Conservation (phyloP, 176 grass and related monocot genomes). For the Cenchrus fungigraminus region DNA sequence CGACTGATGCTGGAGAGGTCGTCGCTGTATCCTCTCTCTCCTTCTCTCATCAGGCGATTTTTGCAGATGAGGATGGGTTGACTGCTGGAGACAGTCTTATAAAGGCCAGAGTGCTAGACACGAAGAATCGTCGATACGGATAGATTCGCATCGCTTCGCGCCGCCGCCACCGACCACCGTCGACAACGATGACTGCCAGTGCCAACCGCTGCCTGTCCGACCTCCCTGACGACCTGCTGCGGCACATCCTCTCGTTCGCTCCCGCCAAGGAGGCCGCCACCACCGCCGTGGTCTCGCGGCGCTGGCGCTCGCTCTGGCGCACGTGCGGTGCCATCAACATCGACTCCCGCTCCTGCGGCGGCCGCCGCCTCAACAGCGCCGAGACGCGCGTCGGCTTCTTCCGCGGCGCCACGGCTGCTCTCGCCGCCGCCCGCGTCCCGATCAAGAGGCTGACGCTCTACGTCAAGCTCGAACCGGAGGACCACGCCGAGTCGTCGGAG, state of each 20-base stretch:
- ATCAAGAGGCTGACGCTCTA: not conserved
- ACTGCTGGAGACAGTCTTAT: no score
- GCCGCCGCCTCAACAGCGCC: not conserved
- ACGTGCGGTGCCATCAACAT: conserved; percentile 15
- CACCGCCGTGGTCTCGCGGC: conserved; percentile 4
- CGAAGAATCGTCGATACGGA: no score
- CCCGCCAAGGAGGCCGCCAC: not conserved
- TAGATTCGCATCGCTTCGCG: no score
- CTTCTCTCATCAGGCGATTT: no score
- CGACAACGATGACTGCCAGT: no score
- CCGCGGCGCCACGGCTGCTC: not conserved
- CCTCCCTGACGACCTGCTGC: conserved; percentile 8
- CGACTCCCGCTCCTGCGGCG: not conserved
- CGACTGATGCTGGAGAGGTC: no score
- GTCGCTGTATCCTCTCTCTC: no score
- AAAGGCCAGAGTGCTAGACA: no score
- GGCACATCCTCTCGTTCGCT: not conserved
- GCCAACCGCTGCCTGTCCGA: no score
- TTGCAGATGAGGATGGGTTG: no score
- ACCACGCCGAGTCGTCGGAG: no score
- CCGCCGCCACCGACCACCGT: no score
- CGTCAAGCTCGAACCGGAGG: not conserved
- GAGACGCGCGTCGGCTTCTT: not conserved
- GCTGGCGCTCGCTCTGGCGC: conserved; percentile 1
- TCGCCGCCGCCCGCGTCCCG: conserved; percentile 3